Evolutionary conservation across 352 stramenopile genomes (phyloP).

Genomic region (Phytophthora hybrid): DNA sequence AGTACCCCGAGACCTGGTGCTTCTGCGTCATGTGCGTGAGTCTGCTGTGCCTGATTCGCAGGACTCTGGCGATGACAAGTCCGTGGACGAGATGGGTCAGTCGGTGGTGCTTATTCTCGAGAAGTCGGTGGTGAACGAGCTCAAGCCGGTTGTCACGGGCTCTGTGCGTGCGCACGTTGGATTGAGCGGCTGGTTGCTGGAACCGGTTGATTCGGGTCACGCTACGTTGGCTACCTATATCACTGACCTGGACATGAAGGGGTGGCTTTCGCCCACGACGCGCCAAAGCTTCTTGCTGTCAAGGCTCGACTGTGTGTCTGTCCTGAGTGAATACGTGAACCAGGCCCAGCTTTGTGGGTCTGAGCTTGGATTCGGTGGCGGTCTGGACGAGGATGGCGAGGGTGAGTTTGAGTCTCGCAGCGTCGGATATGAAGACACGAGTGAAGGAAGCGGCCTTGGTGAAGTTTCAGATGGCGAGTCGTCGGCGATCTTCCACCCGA

Average conservation of each 20-base stretch:
- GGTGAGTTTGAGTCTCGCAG: constrained; percentile 45
- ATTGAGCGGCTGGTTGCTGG: constrained; percentile 78
- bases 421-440: constrained; percentile 42
- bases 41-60: constrained; percentile 56
- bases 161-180: constrained; percentile 69
- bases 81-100: constrained; percentile 58
- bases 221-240: constrained; percentile 79
- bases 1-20: constrained; percentile 69
- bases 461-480: constrained; percentile 42
- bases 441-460: constrained; percentile 41
- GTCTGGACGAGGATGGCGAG: constrained; percentile 53
- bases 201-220: constrained; percentile 65
- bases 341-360: constrained; percentile 66
- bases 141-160: constrained; percentile 53
- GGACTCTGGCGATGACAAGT: constrained; percentile 42
- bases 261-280: constrained; percentile 57
- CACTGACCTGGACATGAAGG: constrained; percentile 70
- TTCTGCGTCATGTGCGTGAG: constrained; percentile 80
- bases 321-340: constrained; percentile 70
- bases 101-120: constrained; percentile 80
- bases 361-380: constrained; percentile 57
- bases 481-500: constrained; percentile 69
- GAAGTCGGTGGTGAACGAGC: constrained; percentile 82
- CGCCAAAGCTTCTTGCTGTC: constrained; percentile 61
- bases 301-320: constrained; percentile 68